These are phyloP conservation scores for Phytophthora sojae DNA, from an alignment of 352 stramenopile genomes.

Conservation along the genomic window DNA sequence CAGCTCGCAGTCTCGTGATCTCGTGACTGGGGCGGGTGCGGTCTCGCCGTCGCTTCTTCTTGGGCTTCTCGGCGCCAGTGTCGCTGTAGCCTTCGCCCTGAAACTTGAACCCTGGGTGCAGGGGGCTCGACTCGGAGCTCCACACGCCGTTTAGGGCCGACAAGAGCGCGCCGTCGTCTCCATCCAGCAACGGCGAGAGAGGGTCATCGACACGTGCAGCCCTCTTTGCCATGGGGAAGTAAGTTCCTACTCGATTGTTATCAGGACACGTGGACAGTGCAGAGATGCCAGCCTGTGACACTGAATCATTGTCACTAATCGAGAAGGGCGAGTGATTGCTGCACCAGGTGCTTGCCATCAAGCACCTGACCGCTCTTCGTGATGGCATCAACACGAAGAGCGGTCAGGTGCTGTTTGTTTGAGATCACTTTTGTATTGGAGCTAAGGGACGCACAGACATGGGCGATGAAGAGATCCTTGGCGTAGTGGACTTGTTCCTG, in stretches of 20 bases:
- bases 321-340: no score
- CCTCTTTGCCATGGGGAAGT: neutral
- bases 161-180: neutral
- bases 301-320: no score
- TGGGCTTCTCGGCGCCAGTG: neutral
- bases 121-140: neutral
- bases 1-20: neutral
- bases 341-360: neutral
- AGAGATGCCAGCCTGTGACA: no score
- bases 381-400: neutral
- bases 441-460: no score
- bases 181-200: neutral
- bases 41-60: neutral
- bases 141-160: neutral
- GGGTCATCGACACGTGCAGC: neutral
- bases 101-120: neutral
- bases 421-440: no score
- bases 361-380: no score
- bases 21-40: neutral
- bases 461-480: neutral
- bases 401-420: no score
- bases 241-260: neutral
- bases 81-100: neutral
- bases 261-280: neutral
- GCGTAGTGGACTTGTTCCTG: conserved; percentile 6